phyloP scores from a whole-genome alignment of 2,329 filamentous ascomycete genomes.

The Elsinoe arachidis region DNA sequence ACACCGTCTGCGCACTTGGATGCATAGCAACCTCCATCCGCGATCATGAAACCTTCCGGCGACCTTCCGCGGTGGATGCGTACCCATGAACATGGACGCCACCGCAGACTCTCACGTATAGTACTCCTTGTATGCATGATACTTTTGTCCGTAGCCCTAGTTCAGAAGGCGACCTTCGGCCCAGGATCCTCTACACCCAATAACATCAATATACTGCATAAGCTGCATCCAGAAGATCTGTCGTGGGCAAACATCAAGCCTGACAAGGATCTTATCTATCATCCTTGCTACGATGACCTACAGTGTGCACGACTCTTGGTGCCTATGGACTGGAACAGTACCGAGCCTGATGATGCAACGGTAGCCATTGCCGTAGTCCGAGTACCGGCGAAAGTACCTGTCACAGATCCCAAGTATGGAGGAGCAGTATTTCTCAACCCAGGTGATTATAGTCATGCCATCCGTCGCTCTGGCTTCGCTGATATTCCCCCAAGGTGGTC shows the following conservation, averaged over 20 bases:
- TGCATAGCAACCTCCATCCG: no score
- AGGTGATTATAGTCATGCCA: slow-evolving; percentile 15
- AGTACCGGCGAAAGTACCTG: slow-evolving; percentile 34
- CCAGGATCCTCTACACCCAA: background rate
- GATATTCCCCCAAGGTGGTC: slow-evolving; percentile 24
- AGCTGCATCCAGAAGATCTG: background rate
- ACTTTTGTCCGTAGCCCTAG: no score
- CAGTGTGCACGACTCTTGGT: slow-evolving; percentile 42
- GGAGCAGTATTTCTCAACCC: slow-evolving; percentile 43
- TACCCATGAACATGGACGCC: no score
- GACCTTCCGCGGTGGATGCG: no score
- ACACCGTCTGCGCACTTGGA: no score
- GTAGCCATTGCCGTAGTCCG: slow-evolving; percentile 38
- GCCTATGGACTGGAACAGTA: slow-evolving; percentile 37
- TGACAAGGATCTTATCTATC: slow-evolving; percentile 15
- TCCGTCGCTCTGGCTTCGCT: background rate
- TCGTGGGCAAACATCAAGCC: background rate
- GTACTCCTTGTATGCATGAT: no score
- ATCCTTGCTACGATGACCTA: slow-evolving; percentile 35
- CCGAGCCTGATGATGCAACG: slow-evolving; percentile 24
- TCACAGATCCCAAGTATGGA: slow-evolving; percentile 37
- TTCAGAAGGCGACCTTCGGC: background rate
- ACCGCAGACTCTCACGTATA: no score
- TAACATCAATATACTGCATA: background rate
- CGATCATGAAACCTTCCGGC: no score